A percentile compares a stretch with the other conserved stretches of the same genome.
phyloP scores from a whole-genome alignment of 306 rosid genomes.

The Gillenia trifoliata region DNA sequence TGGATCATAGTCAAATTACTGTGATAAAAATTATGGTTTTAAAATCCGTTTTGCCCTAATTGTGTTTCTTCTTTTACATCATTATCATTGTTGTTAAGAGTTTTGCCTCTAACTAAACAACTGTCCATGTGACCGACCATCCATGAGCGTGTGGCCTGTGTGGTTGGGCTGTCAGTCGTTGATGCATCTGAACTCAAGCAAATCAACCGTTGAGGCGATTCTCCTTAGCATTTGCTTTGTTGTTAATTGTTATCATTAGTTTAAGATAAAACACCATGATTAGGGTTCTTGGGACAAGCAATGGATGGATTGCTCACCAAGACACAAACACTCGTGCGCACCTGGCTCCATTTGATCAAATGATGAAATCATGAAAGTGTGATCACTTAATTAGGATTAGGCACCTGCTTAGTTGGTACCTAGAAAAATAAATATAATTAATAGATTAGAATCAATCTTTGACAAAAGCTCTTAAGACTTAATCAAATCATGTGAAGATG shows the following conservation, averaged over 20 bases:
- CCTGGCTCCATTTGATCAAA: slow-evolving; percentile 30
- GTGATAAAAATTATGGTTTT: too few species aligned
- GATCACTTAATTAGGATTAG: slow-evolving; percentile 19
- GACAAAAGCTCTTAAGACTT: slow-evolving; percentile 13
- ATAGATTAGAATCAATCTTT: slow-evolving; percentile 27
- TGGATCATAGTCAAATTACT: neutral
- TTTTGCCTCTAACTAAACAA: neutral
- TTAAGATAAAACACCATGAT: slow-evolving; percentile 20
- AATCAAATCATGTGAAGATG: slow-evolving; percentile 28
- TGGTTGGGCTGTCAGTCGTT: neutral
- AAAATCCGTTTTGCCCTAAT: neutral
- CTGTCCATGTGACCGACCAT: neutral
- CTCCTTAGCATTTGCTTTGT: neutral
- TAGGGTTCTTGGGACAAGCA: slow-evolving; percentile 57
- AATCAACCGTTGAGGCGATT: neutral
- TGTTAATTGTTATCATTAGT: slow-evolving; percentile 5
- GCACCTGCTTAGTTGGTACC: slow-evolving; percentile 1
- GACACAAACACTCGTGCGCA: slow-evolving; percentile 47
- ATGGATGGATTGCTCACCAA: slow-evolving; percentile 36
- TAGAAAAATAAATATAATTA: slow-evolving; percentile 1
- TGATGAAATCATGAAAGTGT: slow-evolving; percentile 25
- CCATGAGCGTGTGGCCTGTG: neutral
- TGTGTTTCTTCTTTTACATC: neutral
- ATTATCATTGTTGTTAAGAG: neutral
- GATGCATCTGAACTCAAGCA: neutral